phyloP scores from a whole-genome alignment of 2,329 filamentous ascomycete genomes.

The Gyromitra esculenta region DNA sequence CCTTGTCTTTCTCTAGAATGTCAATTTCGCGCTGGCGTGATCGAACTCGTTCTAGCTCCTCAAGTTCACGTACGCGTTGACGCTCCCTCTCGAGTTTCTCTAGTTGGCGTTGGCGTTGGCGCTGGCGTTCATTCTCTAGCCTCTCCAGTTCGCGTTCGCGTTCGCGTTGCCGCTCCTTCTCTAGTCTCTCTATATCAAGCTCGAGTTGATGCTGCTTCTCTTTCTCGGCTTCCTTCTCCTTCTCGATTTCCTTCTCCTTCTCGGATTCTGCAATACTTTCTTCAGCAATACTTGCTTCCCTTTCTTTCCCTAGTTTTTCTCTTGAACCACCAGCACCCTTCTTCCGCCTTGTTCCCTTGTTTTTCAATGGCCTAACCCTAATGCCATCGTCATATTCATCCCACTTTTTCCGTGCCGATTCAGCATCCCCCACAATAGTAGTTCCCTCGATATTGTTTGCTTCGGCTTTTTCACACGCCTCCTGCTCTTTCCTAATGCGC shows the following conservation, averaged over 20 bases:
- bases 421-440: conserved; percentile 41
- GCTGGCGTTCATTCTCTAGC: conserved; percentile 45
- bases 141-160: conserved; percentile 47
- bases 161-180: conserved; percentile 40
- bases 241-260: conserved; percentile 57
- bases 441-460: conserved; percentile 44
- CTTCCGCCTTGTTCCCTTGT: conserved; percentile 41
- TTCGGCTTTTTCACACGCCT: conserved; percentile 23
- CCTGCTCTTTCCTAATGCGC: conserved; percentile 36
- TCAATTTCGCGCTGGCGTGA: conserved; percentile 47
- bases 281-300: conserved; percentile 51
- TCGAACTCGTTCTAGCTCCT: conserved; percentile 39
- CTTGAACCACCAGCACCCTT: conserved; percentile 50
- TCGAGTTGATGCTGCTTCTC: conserved; percentile 56
- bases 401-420: conserved; percentile 46
- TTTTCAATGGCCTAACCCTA: conserved; percentile 57
- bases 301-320: conserved; percentile 48
- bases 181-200: conserved; percentile 37
- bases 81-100: conserved; percentile 48
- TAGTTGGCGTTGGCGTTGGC: conserved; percentile 28
- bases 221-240: conserved; percentile 59
- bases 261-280: conserved; percentile 56
- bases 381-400: conserved; percentile 58
- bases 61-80: conserved; percentile 44
- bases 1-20: conserved; percentile 36